These are phyloP conservation scores for Chlamydomonas sphaeroides DNA, from an alignment of 139 green algal genomes.

Conservation along the genomic window DNA sequence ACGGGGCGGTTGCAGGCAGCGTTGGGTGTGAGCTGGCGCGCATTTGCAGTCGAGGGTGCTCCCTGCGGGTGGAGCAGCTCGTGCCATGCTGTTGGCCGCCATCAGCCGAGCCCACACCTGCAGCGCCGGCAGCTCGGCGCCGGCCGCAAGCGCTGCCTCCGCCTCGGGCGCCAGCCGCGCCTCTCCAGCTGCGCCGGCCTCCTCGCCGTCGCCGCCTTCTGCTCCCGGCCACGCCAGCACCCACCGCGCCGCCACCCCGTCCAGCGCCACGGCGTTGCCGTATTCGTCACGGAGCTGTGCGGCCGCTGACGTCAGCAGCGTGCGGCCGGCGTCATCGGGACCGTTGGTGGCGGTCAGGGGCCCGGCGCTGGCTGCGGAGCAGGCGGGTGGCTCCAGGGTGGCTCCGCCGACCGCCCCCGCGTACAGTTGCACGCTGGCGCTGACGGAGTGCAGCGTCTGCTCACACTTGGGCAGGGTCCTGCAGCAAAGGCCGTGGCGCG, in stretches of 20 bases:
- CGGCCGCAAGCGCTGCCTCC: not conserved
- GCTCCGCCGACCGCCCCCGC: slow-evolving; percentile 47
- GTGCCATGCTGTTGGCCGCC: no score
- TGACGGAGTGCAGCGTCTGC: slow-evolving; percentile 55
- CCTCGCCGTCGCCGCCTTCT: not conserved
- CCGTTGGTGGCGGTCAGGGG: slow-evolving; percentile 53
- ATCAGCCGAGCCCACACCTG: not conserved
- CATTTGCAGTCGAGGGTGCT: no score
- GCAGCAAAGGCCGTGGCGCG: no score
- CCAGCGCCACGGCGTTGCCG: slow-evolving; percentile 53
- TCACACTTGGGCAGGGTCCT: slow-evolving; percentile 34
- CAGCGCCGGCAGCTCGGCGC: slow-evolving; percentile 2
- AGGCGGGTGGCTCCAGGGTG: slow-evolving; percentile 38
- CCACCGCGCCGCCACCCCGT: slow-evolving; percentile 55
- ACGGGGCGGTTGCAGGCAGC: not conserved
- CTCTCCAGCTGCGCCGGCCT: not conserved
- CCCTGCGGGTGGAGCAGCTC: no score
- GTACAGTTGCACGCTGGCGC: slow-evolving; percentile 49
- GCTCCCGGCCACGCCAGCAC: slow-evolving; percentile 44
- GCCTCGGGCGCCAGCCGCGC: slow-evolving; percentile 1
- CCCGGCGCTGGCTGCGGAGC: not conserved
- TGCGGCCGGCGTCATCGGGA: slow-evolving; percentile 13
- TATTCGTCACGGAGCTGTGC: slow-evolving; percentile 67
- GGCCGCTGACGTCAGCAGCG: slow-evolving; percentile 56
- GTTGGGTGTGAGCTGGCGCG: no score